These are phyloP conservation scores for Paramecium primaurelia DNA, from an alignment of 73 alveolate species.

Conservation along the genomic window DNA sequence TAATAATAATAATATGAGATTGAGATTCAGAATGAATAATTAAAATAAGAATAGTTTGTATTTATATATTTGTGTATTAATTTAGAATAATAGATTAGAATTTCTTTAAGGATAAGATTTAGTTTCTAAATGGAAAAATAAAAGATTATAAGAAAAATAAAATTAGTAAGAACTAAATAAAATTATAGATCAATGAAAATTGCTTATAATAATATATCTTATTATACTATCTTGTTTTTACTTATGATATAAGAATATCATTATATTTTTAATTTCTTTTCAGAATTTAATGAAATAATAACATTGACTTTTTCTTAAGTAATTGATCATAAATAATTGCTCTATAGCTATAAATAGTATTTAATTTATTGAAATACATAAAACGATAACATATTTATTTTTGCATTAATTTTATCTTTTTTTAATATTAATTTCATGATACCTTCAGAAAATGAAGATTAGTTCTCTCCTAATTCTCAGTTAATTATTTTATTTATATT, in stretches of 20 bases:
- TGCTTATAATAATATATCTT: not conserved
- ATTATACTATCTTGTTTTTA: not conserved
- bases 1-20: not conserved
- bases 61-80: not conserved
- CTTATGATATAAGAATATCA: not conserved
- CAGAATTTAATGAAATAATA: not conserved
- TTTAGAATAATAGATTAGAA: not conserved
- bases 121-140: slow-evolving; percentile 6
- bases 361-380: not conserved
- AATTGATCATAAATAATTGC: not conserved
- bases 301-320: not conserved
- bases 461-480: slow-evolving; percentile 25
- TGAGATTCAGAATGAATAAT: not conserved
- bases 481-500: not conserved
- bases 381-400: not conserved
- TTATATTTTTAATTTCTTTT: not conserved
- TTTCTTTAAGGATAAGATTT: not conserved
- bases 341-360: not conserved
- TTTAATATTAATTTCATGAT: not conserved
- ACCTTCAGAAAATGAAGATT: slow-evolving; percentile 1
- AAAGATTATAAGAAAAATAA: not conserved
- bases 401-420: not conserved
- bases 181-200: not conserved
- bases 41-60: not conserved
- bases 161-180: not conserved